Evolutionary conservation across 441 rosid species (phyloP).

Genomic region (Hura crepitans): DNA sequence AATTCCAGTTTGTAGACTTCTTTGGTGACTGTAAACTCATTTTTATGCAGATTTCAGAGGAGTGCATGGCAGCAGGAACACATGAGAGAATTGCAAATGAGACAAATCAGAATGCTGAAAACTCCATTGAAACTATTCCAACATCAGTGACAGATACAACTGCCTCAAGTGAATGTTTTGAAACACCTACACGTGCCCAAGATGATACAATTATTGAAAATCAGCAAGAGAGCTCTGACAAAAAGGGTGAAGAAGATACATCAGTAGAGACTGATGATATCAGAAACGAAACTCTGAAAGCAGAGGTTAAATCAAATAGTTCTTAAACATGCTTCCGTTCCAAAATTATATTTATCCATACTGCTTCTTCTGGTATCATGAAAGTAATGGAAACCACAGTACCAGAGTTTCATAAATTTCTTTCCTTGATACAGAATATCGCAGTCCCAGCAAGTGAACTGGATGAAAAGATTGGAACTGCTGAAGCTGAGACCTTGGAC

Average conservation of each 20-base stretch:
- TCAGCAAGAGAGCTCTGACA: background rate
- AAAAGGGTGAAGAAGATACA: slow-evolving; percentile 7
- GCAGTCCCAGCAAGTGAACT: slow-evolving; percentile 17
- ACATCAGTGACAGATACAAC: background rate
- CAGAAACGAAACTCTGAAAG: background rate
- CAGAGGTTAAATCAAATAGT: slow-evolving; percentile 4
- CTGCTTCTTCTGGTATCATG: background rate
- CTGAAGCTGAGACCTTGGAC: slow-evolving; percentile 24
- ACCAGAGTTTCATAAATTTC: slow-evolving; percentile 1
- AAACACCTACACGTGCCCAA: slow-evolving; percentile 10
- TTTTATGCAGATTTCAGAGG: slow-evolving; percentile 23
- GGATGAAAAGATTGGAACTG: slow-evolving; percentile 19
- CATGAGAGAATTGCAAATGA: slow-evolving; percentile 11
- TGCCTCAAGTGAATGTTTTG: slow-evolving; percentile 15
- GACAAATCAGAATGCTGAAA: slow-evolving; percentile 19
- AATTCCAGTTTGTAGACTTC: background rate
- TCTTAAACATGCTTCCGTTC: background rate
- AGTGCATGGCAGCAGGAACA: slow-evolving; percentile 16
- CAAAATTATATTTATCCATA: background rate
- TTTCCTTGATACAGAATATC: slow-evolving; percentile 24
- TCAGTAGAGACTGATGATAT: background rate
- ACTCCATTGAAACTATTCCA: slow-evolving; percentile 10
- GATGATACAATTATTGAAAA: slow-evolving; percentile 5
- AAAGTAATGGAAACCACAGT: background rate
- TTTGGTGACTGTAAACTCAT: slow-evolving; percentile 4